phyloP scores from a whole-genome alignment of 495 filamentous ascomycete genomes.

The Tuber microsphaerosporum region DNA sequence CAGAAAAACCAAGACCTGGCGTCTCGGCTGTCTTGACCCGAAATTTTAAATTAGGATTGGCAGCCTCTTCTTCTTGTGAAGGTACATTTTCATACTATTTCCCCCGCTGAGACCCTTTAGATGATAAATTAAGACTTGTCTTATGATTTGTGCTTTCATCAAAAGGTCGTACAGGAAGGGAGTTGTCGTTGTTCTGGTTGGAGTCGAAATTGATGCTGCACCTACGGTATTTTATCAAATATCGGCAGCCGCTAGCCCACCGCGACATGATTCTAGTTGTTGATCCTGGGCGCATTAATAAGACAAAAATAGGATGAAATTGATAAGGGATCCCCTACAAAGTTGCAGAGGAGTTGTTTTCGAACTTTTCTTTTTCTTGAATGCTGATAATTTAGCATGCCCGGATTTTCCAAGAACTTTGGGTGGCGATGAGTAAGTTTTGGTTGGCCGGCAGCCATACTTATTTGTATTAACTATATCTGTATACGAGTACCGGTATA shows the following conservation, averaged over 20 bases:
- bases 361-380: not conserved
- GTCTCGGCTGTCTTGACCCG: not conserved
- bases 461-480: too few relatives aligned
- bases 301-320: not conserved
- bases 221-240: not conserved
- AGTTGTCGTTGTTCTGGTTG: not conserved
- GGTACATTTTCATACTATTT: not conserved
- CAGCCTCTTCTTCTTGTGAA: not conserved
- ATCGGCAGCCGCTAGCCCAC: not conserved
- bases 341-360: not conserved
- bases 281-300: not conserved
- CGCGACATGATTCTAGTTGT: not conserved
- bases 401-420: not conserved
- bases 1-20: not conserved
- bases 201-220: not conserved
- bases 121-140: not conserved
- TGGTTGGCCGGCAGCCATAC: not conserved
- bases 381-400: not conserved
- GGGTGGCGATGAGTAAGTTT: not conserved
- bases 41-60: not conserved
- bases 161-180: not conserved
- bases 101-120: not conserved
- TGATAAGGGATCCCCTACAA: not conserved
- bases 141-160: not conserved
- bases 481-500: too few relatives aligned